Evolutionary conservation across 495 filamentous ascomycete genomes (phyloP).

Genomic region (Hypoxylon intermedium): DNA sequence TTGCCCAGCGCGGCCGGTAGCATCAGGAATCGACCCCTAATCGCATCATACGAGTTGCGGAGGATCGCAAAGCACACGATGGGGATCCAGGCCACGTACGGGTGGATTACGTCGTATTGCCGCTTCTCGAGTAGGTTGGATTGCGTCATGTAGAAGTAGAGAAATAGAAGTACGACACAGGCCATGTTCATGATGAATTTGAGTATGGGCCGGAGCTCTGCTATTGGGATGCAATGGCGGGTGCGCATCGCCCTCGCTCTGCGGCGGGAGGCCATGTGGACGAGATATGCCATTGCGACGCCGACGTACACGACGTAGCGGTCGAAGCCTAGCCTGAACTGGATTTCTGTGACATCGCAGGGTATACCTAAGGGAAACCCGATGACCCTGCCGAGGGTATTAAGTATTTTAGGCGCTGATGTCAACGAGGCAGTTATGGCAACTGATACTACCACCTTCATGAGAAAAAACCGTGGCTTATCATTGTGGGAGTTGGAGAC

Average conservation of each 20-base stretch:
- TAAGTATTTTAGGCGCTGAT: conserved; percentile 52
- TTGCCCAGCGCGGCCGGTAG: conserved; percentile 63
- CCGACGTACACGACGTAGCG: conserved; percentile 40
- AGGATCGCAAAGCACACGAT: conserved; percentile 60
- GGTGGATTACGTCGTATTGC: conserved; percentile 58
- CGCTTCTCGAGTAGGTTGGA: conserved; percentile 43
- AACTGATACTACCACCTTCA: conserved; percentile 59
- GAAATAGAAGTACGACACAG: conserved; percentile 35
- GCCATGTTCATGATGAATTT: conserved; percentile 7
- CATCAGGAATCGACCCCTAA: conserved; percentile 52
- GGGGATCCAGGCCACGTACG: conserved; percentile 62
- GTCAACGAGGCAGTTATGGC: conserved; percentile 52
- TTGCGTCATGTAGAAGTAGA: conserved; percentile 47
- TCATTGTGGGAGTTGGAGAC: conserved; percentile 50
- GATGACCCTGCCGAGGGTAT: conserved; percentile 48
- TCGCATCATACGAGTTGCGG: conserved; percentile 53
- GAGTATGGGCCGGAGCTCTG: background rate
- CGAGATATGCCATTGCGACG: conserved; percentile 25
- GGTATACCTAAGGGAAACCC: conserved; percentile 45
- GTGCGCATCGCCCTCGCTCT: conserved; percentile 1
- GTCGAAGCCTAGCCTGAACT: conserved; percentile 31
- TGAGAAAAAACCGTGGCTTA: conserved; percentile 49
- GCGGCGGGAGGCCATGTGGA: conserved; percentile 26
- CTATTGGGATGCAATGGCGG: background rate
- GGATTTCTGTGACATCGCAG: conserved; percentile 40